Conservation (phyloP, 2,329 filamentous ascomycete species). For the Colletotrichum neosansevieriae region DNA sequence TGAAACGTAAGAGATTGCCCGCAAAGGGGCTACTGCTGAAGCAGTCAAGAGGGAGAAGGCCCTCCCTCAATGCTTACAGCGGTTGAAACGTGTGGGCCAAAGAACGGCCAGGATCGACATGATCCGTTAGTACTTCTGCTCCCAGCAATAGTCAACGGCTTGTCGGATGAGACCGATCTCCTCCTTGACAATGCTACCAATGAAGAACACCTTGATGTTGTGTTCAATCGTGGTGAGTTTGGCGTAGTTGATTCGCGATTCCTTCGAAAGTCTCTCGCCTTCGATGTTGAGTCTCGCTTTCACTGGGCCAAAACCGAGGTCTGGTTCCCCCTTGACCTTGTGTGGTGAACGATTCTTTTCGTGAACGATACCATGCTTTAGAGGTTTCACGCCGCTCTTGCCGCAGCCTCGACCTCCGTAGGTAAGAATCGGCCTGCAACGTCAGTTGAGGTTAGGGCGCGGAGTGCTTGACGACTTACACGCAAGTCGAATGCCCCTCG, state of each 20-base stretch:
- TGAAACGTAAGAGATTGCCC: conserved; percentile 1
- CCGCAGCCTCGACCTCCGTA: conserved; percentile 65
- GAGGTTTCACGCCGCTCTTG: conserved; percentile 65
- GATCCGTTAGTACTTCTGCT: conserved; percentile 51
- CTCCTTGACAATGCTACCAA: conserved; percentile 58
- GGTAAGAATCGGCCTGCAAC: conserved; percentile 64
- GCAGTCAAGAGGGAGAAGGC: neutral
- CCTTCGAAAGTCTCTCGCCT: conserved; percentile 59
- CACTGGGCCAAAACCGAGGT: conserved; percentile 62
- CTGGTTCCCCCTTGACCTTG: conserved; percentile 55
- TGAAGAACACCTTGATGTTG: conserved; percentile 68
- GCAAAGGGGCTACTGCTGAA: neutral
- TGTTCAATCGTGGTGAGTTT: conserved; percentile 69
- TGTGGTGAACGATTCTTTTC: conserved; percentile 49
- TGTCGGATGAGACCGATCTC: conserved; percentile 57
- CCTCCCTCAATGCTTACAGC: neutral
- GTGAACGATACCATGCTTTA: conserved; percentile 66
- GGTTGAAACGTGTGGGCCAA: conserved; percentile 12
- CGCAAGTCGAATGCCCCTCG: conserved; percentile 66
- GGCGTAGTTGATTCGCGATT: conserved; percentile 70
- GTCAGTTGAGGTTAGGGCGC: conserved; percentile 17
- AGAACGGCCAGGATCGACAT: neutral
- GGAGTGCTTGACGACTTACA: conserved; percentile 55
- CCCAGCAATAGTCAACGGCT: conserved; percentile 64
- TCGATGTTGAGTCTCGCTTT: conserved; percentile 56